Evolutionary conservation across 257 asterid species (phyloP).

Genomic region (Coffea canephora): DNA sequence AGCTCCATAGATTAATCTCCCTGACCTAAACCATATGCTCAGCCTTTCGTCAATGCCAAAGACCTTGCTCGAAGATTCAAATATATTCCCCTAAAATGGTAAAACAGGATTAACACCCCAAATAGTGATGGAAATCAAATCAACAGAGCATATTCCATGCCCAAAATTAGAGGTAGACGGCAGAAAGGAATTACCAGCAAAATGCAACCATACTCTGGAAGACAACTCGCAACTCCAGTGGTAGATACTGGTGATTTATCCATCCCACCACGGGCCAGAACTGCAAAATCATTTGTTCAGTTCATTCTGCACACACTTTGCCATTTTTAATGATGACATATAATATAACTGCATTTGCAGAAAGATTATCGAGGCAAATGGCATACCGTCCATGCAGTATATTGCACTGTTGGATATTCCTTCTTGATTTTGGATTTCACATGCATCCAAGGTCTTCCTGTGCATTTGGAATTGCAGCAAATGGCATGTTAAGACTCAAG

Average conservation of each 20-base stretch:
- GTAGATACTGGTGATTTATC: conserved; percentile 86
- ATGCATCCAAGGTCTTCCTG: conserved; percentile 82
- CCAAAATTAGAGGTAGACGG: not conserved
- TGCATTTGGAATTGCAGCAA: conserved; percentile 5
- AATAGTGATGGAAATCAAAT: not conserved
- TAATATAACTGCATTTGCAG: not conserved
- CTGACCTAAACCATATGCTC: conserved; percentile 10
- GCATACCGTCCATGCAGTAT: conserved; percentile 77
- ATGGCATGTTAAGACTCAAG: not conserved
- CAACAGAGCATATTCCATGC: not conserved
- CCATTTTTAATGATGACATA: not conserved
- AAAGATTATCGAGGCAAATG: not conserved
- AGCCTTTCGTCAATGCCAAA: conserved; percentile 46
- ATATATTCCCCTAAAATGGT: conserved; percentile 64
- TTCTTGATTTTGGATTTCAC: conserved; percentile 84
- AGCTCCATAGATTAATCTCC: not conserved
- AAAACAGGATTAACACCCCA: not conserved
- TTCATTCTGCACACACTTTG: not conserved
- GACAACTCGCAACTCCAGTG: conserved; percentile 85
- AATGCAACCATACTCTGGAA: conserved; percentile 78
- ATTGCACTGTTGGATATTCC: conserved; percentile 85
- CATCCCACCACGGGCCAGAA: conserved; percentile 99
- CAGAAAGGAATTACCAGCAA: conserved; percentile 55
- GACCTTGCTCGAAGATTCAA: conserved; percentile 78
- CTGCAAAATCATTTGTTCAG: conserved; percentile 40